These are phyloP conservation scores for Boletellus ananiceps DNA, from an alignment of 768 basidiomycete genomes.

Conservation along the genomic window DNA sequence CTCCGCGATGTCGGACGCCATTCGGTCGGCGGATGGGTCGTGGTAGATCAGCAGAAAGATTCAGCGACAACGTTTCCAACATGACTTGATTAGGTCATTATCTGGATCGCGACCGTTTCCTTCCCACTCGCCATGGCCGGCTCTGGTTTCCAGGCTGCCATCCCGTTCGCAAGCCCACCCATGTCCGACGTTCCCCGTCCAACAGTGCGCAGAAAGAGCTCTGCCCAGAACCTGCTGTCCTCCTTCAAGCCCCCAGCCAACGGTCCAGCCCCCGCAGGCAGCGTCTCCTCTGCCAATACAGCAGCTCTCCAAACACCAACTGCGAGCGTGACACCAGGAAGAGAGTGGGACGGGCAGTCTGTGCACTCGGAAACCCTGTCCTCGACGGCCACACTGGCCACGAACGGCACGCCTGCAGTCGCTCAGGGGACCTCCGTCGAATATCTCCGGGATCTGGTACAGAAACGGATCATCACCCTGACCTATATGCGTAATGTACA, in stretches of 20 bases:
- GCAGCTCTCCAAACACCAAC: slow-evolving; percentile 33
- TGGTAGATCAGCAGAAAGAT: slow-evolving; percentile 8
- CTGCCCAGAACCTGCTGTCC: slow-evolving; percentile 76
- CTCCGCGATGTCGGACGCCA: slow-evolving; percentile 58
- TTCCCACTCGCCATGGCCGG: slow-evolving; percentile 5
- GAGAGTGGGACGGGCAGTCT: slow-evolving; percentile 76
- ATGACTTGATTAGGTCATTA: slow-evolving; percentile 17
- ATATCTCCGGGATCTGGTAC: slow-evolving; percentile 71
- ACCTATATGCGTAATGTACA: slow-evolving; percentile 83
- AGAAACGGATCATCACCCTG: slow-evolving; percentile 80
- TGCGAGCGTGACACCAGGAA: slow-evolving; percentile 36
- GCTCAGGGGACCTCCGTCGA: slow-evolving; percentile 71
- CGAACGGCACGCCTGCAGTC: slow-evolving; percentile 27
- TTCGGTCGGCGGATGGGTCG: slow-evolving; percentile 42
- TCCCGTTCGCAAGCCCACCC: slow-evolving; percentile 22
- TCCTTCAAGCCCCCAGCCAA: slow-evolving; percentile 52
- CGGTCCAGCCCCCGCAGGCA: slow-evolving; percentile 27
- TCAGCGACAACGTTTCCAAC: background rate
- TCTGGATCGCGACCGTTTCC: background rate
- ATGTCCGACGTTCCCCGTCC: slow-evolving; percentile 42
- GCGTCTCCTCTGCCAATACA: slow-evolving; percentile 34
- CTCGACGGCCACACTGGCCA: slow-evolving; percentile 38
- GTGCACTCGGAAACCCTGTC: slow-evolving; percentile 45
- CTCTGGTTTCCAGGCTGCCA: slow-evolving; percentile 13
- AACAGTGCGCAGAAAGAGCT: slow-evolving; percentile 77